Conservation (phyloP, 2,329 filamentous ascomycete species). For the Penicillium sclerotiorum region DNA sequence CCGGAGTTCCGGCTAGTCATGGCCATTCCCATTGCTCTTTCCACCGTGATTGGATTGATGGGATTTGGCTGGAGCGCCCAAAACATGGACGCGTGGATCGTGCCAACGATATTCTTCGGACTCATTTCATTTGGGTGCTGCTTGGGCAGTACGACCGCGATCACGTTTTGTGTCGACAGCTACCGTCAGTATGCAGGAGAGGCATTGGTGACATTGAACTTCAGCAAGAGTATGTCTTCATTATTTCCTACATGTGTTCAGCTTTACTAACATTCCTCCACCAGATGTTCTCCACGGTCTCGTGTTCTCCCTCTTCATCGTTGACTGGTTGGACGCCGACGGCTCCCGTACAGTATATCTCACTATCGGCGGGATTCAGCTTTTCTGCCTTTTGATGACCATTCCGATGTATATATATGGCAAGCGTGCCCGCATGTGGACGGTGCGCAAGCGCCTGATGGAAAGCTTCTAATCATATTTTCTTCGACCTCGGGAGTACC, state of each 20-base stretch:
- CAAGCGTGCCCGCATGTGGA: constrained; percentile 93
- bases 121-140: constrained; percentile 90
- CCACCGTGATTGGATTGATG: constrained; percentile 84
- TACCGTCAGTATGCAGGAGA: constrained; percentile 94
- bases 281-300: constrained; percentile 81
- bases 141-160: constrained; percentile 84
- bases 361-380: constrained; percentile 81
- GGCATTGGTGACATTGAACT: constrained; percentile 90
- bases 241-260: neutral
- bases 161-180: constrained; percentile 92
- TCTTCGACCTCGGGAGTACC: no score
- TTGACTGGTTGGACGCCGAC: constrained; percentile 74
- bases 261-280: constrained; percentile 12
- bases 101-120: constrained; percentile 91
- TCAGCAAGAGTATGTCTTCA: constrained; percentile 71
- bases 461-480: constrained; percentile 72
- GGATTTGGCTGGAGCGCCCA: constrained; percentile 93
- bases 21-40: constrained; percentile 76
- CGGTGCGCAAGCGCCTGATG: constrained; percentile 81
- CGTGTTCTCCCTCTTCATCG: constrained; percentile 85
- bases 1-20: constrained; percentile 91
- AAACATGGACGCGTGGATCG: constrained; percentile 77
- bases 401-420: constrained; percentile 95
- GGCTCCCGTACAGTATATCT: constrained; percentile 79
- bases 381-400: constrained; percentile 71